These are phyloP conservation scores for Solanum lycopersicoides DNA, from an alignment of 257 asterid genomes.

Conservation along the genomic window DNA sequence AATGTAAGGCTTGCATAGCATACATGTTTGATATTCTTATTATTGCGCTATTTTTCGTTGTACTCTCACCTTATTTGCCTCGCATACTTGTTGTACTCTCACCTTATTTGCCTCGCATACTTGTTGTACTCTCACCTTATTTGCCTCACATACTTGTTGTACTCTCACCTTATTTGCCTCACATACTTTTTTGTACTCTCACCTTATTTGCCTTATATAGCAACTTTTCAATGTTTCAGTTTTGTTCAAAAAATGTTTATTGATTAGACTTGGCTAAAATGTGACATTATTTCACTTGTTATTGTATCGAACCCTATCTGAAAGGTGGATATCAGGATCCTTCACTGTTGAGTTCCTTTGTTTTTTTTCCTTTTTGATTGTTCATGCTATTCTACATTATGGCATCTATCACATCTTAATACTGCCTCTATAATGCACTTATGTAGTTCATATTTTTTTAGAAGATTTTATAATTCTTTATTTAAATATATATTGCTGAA, in stretches of 20 bases:
- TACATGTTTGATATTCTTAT: background rate
- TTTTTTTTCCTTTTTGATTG: background rate
- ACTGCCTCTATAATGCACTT: background rate
- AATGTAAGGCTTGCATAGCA: background rate
- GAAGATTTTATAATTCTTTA: background rate
- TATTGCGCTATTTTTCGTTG: background rate
- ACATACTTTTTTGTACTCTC: background rate
- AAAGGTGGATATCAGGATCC: background rate
- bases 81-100: background rate
- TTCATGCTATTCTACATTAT: background rate
- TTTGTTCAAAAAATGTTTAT: background rate
- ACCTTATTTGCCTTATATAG: background rate
- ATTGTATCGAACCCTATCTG: background rate
- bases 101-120: background rate
- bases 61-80: background rate
- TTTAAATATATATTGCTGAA: background rate
- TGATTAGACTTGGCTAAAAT: background rate
- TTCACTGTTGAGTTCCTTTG: background rate
- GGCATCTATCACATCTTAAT: background rate
- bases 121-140: background rate
- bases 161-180: background rate
- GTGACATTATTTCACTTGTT: background rate
- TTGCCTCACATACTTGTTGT: background rate
- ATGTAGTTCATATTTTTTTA: background rate
- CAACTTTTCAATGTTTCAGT: background rate